Conservation (phyloP, 108 stramenopile species). For the Phaeodactylum tricornutum region DNA sequence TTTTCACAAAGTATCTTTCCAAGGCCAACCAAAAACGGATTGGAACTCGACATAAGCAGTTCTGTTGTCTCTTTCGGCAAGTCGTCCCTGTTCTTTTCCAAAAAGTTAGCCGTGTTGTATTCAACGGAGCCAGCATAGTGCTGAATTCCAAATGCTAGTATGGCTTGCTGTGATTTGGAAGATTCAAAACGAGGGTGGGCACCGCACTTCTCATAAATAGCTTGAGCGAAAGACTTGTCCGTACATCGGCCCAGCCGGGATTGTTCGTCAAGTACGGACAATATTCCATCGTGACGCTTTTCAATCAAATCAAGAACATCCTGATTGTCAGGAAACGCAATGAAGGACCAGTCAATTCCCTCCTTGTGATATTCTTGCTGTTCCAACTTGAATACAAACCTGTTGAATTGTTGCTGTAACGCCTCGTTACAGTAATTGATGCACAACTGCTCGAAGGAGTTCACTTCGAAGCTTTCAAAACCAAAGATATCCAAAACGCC, state of each 20-base stretch:
- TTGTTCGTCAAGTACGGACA: slow-evolving; percentile 75
- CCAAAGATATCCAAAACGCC: slow-evolving; percentile 99
- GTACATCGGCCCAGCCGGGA: slow-evolving; percentile 52
- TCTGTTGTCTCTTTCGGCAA: slow-evolving; percentile 78
- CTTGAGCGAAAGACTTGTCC: slow-evolving; percentile 53
- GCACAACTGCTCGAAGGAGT: slow-evolving; percentile 90
- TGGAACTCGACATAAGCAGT: slow-evolving; percentile 43
- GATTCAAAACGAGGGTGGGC: slow-evolving; percentile 51
- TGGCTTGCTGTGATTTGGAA: slow-evolving; percentile 39
- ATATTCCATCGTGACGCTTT: slow-evolving; percentile 55
- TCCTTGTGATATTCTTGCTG: slow-evolving; percentile 80
- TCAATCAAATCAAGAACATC: slow-evolving; percentile 93
- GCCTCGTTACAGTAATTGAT: slow-evolving; percentile 95
- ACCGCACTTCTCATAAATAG: slow-evolving; percentile 52
- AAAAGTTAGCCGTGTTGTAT: slow-evolving; percentile 61
- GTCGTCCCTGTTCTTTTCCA: slow-evolving; percentile 91
- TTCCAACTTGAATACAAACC: slow-evolving; percentile 75
- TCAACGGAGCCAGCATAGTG: slow-evolving; percentile 86
- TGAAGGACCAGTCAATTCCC: slow-evolving; percentile 76
- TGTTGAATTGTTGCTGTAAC: slow-evolving; percentile 88
- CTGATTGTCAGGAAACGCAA: slow-evolving; percentile 94
- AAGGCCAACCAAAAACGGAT: slow-evolving; percentile 28
- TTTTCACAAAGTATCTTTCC: slow-evolving; percentile 21
- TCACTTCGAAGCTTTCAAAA: slow-evolving; percentile 87
- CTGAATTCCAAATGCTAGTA: slow-evolving; percentile 59